Conservation (phyloP, 306 rosid species). For the Bauhinia variegata region DNA sequence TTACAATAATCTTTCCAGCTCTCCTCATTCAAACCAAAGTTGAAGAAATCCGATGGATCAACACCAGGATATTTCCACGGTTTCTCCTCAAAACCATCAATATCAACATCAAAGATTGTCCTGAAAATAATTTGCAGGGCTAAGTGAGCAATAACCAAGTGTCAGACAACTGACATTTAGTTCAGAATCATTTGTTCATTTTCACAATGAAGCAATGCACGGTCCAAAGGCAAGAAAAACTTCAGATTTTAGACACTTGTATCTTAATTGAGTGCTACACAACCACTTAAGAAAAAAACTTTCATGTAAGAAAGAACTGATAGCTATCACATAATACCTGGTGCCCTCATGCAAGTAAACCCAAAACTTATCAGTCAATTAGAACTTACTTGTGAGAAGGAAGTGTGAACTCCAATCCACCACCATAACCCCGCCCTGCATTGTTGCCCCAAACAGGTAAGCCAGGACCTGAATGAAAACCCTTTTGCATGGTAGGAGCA, state of each 20-base stretch:
- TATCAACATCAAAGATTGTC: conserved; percentile 91
- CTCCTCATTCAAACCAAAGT: conserved; percentile 91
- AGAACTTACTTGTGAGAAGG: conserved; percentile 94
- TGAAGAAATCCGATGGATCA: conserved; percentile 87
- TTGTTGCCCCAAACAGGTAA: conserved; percentile 75
- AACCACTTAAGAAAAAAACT: conserved; percentile 20
- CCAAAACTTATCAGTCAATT: conserved; percentile 15
- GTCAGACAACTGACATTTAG: conserved; percentile 21
- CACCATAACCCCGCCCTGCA: conserved; percentile 83
- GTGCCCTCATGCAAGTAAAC: conserved; percentile 7
- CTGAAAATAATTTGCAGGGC: conserved; percentile 56
- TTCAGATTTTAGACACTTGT: conserved; percentile 21
- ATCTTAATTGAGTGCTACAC: conserved; percentile 1
- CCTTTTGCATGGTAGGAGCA: conserved; percentile 64
- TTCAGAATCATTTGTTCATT: no score
- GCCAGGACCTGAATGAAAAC: conserved; percentile 81
- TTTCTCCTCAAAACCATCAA: conserved; percentile 90
- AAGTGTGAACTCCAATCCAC: conserved; percentile 94
- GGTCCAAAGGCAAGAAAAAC: not conserved
- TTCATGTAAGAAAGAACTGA: conserved; percentile 20
- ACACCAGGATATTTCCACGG: conserved; percentile 89
- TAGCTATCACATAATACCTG: conserved; percentile 28
- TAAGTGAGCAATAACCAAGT: conserved; percentile 14
- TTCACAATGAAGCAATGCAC: not conserved
- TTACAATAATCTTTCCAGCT: conserved; percentile 97